Conservation (phyloP, 1,284 basidiomycete species). For the Neonothopanus nambi region DNA sequence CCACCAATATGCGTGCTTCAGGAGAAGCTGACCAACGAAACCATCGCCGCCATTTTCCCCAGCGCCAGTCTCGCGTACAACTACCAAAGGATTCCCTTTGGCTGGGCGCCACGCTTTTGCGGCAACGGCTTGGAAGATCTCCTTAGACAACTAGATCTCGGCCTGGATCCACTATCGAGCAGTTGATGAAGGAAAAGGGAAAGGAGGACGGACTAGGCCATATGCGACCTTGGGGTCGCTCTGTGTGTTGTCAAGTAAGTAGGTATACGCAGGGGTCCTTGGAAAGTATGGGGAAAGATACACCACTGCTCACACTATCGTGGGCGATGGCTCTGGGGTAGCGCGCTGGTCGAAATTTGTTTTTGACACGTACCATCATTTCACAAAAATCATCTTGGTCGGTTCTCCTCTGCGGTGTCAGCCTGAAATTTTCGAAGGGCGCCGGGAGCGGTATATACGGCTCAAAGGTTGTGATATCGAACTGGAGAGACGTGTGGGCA, state of each 20-base stretch:
- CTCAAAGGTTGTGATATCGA: slow-evolving; percentile 9
- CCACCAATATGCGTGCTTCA: neutral
- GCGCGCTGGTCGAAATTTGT: too few species aligned
- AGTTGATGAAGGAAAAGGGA: slow-evolving; percentile 7
- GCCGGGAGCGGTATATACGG: slow-evolving; percentile 18
- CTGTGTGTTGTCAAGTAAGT: neutral
- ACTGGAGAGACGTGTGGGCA: slow-evolving; percentile 15
- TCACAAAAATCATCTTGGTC: neutral
- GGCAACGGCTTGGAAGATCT: slow-evolving; percentile 15
- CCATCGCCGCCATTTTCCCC: slow-evolving; percentile 5
- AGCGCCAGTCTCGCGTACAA: neutral
- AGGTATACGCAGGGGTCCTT: too few species aligned
- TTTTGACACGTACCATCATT: slow-evolving; percentile 16
- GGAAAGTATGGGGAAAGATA: neutral
- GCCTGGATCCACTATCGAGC: slow-evolving; percentile 11
- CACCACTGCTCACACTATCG: too few species aligned
- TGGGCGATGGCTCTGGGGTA: too few species aligned
- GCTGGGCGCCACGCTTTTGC: neutral
- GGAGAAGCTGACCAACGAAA: slow-evolving; percentile 18
- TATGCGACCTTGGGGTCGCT: slow-evolving; percentile 19
- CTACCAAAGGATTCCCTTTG: neutral
- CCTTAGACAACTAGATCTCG: slow-evolving; percentile 6
- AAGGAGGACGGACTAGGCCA: slow-evolving; percentile 17
- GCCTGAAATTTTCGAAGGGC: slow-evolving; percentile 15
- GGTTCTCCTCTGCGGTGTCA: slow-evolving; percentile 4